These are phyloP conservation scores for Candida vartiovaarae DNA, from an alignment of 805 yeast genomes.

Conservation along the genomic window DNA sequence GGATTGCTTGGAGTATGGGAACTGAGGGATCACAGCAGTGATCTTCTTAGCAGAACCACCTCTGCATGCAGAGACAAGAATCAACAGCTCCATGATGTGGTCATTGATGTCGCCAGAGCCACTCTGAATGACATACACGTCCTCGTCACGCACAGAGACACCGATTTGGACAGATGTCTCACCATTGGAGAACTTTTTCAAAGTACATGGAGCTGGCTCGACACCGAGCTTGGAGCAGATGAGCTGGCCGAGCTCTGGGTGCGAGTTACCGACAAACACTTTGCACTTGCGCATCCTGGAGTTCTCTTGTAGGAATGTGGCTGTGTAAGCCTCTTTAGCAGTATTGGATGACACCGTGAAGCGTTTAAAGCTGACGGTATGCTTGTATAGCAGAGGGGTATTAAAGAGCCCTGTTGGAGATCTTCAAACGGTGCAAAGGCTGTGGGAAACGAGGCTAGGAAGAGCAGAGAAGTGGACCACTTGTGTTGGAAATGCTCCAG, in stretches of 20 bases:
- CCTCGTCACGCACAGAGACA: slow-evolving; percentile 93
- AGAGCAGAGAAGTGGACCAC: no score
- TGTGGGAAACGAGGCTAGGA: no score
- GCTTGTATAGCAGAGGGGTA: no score
- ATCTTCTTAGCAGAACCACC: slow-evolving; percentile 98
- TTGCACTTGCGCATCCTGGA: slow-evolving; percentile 86
- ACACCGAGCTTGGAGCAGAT: slow-evolving; percentile 90
- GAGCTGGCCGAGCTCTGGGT: slow-evolving; percentile 85
- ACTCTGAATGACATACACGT: slow-evolving; percentile 87
- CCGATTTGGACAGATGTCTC: slow-evolving; percentile 97
- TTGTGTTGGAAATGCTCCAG: no score
- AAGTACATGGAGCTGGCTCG: slow-evolving; percentile 86
- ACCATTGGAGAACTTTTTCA: slow-evolving; percentile 92
- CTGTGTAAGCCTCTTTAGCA: slow-evolving; percentile 4
- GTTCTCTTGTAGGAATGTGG: slow-evolving; percentile 1
- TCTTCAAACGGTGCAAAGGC: no score
- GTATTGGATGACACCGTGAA: slow-evolving; percentile 6
- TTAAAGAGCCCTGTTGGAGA: no score
- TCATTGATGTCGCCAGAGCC: slow-evolving; percentile 87
- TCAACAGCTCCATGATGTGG: slow-evolving; percentile 92
- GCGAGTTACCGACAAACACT: slow-evolving; percentile 93
- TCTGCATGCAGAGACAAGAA: slow-evolving; percentile 89
- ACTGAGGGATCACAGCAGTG: slow-evolving; percentile 94
- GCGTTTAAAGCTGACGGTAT: background rate
- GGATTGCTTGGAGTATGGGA: slow-evolving; percentile 94